Evolutionary conservation across 23 red algal species (phyloP).

Genomic region (Porphyridium purpureum): DNA sequence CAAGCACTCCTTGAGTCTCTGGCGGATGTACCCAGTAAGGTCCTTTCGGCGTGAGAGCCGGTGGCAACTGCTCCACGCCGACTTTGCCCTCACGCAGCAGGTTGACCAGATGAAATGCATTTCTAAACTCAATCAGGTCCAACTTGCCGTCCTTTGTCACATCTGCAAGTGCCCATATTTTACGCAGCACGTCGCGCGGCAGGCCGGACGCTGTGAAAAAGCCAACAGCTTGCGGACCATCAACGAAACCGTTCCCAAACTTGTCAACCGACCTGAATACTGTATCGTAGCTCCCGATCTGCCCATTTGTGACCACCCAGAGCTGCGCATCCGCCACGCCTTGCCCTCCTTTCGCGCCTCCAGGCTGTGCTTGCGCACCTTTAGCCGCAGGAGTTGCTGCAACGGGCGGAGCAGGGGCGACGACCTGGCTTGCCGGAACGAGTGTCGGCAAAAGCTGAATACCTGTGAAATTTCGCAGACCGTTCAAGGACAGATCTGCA

Average conservation of each 20-base stretch:
- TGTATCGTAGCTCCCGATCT: slow-evolving; percentile 48
- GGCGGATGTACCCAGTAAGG: slow-evolving; percentile 36
- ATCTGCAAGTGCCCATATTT: slow-evolving; percentile 77
- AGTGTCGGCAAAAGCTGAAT: slow-evolving; percentile 80
- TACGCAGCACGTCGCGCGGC: slow-evolving; percentile 38
- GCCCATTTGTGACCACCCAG: slow-evolving; percentile 32
- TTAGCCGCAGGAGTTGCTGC: neutral
- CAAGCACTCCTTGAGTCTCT: no score
- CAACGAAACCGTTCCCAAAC: slow-evolving; percentile 21
- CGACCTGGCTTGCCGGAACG: no score
- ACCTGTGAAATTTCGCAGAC: slow-evolving; percentile 72
- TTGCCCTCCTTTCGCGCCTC: neutral
- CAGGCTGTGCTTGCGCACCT: neutral
- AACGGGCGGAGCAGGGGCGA: slow-evolving; percentile 15
- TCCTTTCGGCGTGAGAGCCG: slow-evolving; percentile 23
- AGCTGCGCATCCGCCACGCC: neutral
- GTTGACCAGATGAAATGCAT: slow-evolving; percentile 59
- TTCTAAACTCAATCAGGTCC: slow-evolving; percentile 66
- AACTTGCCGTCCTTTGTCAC: slow-evolving; percentile 64
- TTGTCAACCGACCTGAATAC: slow-evolving; percentile 26
- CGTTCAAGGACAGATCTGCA: slow-evolving; percentile 51
- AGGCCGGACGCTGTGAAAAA: slow-evolving; percentile 64
- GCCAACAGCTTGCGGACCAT: slow-evolving; percentile 18
- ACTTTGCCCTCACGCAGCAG: slow-evolving; percentile 28
- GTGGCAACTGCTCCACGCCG: slow-evolving; percentile 19